These are phyloP conservation scores for Lipomyces anomalus DNA, from an alignment of 805 yeast species.

Conservation along the genomic window DNA sequence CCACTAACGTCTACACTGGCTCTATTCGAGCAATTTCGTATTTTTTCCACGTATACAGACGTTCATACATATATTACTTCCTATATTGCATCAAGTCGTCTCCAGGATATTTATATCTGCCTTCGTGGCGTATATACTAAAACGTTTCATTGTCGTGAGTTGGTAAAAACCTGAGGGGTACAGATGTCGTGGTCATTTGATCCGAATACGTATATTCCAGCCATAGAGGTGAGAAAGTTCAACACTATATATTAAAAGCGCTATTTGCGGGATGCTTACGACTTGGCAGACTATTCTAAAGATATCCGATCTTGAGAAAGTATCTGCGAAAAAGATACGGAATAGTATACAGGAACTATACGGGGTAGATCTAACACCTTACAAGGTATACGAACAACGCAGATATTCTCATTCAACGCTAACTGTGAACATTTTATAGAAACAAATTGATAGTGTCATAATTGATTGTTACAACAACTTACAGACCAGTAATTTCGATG, in stretches of 20 bases:
- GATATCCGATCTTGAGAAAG: slow-evolving; percentile 62
- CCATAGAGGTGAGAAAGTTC: slow-evolving; percentile 67
- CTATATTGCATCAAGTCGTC: too few relatives aligned
- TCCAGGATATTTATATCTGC: too few relatives aligned
- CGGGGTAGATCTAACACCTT: slow-evolving; percentile 46
- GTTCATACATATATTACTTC: too few relatives aligned
- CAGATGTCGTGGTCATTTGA: too few relatives aligned
- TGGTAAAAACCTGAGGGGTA: too few relatives aligned
- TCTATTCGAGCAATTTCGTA: too few relatives aligned
- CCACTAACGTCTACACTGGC: too few relatives aligned
- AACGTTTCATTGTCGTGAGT: too few relatives aligned
- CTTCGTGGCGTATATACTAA: too few relatives aligned
- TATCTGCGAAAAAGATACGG: slow-evolving; percentile 66
- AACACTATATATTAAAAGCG: slow-evolving; percentile 28
- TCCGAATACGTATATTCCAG: slow-evolving; percentile 46
- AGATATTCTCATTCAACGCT: background rate
- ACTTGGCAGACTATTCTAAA: slow-evolving; percentile 55
- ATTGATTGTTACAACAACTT: slow-evolving; percentile 50
- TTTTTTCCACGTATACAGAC: too few relatives aligned
- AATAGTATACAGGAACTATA: slow-evolving; percentile 67
- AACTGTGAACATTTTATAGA: slow-evolving; percentile 33
- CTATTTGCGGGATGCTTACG: background rate
- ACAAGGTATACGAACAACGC: slow-evolving; percentile 31
- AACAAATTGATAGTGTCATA: slow-evolving; percentile 55
- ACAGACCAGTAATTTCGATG: slow-evolving; percentile 38